Percentiles rank a stretch among this genome's conserved stretches.
phyloP scores from a whole-genome alignment of 495 filamentous ascomycete genomes.

The Aspergillus diversus region DNA sequence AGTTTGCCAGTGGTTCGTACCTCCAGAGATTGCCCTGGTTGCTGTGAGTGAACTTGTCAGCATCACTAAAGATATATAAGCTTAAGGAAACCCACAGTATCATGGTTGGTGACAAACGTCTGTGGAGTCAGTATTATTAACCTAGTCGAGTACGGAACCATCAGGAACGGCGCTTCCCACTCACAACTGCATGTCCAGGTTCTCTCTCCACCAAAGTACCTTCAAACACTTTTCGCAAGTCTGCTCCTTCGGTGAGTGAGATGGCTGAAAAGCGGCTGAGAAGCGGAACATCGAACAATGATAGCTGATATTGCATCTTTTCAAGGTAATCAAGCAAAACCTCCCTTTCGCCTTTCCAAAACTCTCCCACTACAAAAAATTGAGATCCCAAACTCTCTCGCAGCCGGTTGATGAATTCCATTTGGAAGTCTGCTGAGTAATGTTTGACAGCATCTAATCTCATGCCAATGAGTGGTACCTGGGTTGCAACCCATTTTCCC shows the following conservation, averaged over 20 bases:
- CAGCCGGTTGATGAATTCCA: conserved; percentile 59
- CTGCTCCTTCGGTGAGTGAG: conserved; percentile 53
- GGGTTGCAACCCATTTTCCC: conserved; percentile 65
- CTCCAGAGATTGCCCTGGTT: conserved; percentile 63
- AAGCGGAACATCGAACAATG: conserved; percentile 70
- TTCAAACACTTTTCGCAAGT: conserved; percentile 65
- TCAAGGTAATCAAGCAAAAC: conserved; percentile 62
- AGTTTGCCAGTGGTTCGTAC: conserved; percentile 29
- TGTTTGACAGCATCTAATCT: conserved; percentile 78
- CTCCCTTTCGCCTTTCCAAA: conserved; percentile 65
- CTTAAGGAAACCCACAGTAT: conserved; percentile 39
- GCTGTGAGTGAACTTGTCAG: conserved; percentile 38
- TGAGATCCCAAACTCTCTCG: conserved; percentile 50
- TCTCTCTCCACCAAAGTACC: conserved; percentile 58
- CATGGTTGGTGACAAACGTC: conserved; percentile 51
- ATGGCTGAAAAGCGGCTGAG: conserved; percentile 64
- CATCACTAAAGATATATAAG: background rate
- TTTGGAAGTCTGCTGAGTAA: conserved; percentile 66
- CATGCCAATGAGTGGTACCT: conserved; percentile 65
- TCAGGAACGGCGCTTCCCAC: conserved; percentile 22
- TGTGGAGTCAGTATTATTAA: conserved; percentile 15
- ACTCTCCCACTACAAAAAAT: conserved; percentile 75
- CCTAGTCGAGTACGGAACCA: too few species aligned
- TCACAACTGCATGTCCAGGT: conserved; percentile 67
- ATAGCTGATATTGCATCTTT: conserved; percentile 58